Percentiles rank a stretch among this genome's conserved stretches.
phyloP scores from a whole-genome alignment of 345 rosid genomes.

The Boechera retrofracta region DNA sequence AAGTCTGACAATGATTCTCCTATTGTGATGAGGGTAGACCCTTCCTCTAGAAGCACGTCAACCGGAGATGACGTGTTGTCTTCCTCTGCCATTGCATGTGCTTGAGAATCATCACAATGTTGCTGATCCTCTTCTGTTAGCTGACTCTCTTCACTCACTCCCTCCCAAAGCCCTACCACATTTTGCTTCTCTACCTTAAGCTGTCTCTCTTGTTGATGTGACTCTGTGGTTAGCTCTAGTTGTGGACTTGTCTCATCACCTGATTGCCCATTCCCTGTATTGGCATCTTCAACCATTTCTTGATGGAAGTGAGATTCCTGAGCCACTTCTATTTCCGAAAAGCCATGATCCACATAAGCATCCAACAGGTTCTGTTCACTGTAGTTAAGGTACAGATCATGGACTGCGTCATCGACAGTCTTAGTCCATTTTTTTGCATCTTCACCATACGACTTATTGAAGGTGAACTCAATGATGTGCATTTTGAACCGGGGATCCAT shows the following conservation, averaged over 20 bases:
- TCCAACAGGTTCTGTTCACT: slow-evolving; percentile 37
- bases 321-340: slow-evolving; percentile 47
- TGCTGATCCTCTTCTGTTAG: slow-evolving; percentile 38
- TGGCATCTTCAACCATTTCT: slow-evolving; percentile 50
- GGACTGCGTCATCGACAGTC: slow-evolving; percentile 66
- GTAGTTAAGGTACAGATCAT: slow-evolving; percentile 69
- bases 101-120: slow-evolving; percentile 36
- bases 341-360: slow-evolving; percentile 36
- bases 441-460: slow-evolving; percentile 66
- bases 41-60: slow-evolving; percentile 49
- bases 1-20: slow-evolving; percentile 60
- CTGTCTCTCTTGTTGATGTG: slow-evolving; percentile 27
- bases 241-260: slow-evolving; percentile 31
- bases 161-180: slow-evolving; percentile 45
- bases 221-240: slow-evolving; percentile 31
- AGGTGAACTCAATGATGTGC: slow-evolving; percentile 72
- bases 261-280: slow-evolving; percentile 27
- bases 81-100: slow-evolving; percentile 45
- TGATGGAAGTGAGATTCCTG: slow-evolving; percentile 54
- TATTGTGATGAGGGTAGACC: slow-evolving; percentile 52
- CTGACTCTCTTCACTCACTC: slow-evolving; percentile 38
- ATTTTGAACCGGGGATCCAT: slow-evolving; percentile 87
- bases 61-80: slow-evolving; percentile 11
- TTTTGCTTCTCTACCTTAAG: slow-evolving; percentile 46
- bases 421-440: slow-evolving; percentile 60